Evolutionary conservation across 805 yeast species (phyloP), one percentile per base, ranked within the genome.

Genomic region (Zygotorulaspora florentina): DNA sequence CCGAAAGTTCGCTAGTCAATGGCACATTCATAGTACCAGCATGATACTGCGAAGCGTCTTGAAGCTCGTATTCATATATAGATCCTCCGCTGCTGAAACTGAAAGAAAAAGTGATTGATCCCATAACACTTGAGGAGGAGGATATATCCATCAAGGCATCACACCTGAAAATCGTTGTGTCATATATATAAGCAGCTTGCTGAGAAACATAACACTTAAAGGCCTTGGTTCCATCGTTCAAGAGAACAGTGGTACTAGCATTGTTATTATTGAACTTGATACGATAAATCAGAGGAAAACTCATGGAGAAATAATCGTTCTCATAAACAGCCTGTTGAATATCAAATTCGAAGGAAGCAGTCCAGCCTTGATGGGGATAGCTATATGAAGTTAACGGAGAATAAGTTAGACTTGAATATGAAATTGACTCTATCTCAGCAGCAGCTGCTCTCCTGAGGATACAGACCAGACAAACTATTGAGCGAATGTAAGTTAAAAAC

Each of bases 71-170:
- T 16, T 57, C 39, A 42, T 59, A 48, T 3, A 56, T 39, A 20
- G 67, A 59, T 28, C 67, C 72, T 52, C 73, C 74, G 46, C 50
- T 61, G 42, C 59, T 61, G 39, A 69, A 68, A 39, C 58, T 57
- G 2, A 67, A 53, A 8, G 62, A 54, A 20, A 64, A 57, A 2
- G 61, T 47, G 4, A 70, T 50, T 2, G 57, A 35, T 18, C 73
- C 74, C 2, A 51, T 35, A 12, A 66, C 30, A 1, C 61, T 42
- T 3, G 34, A 43, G 35, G 49, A 56, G 1, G 50, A 29, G 6
- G 57, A 48, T 6, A 59, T 33, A 25, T 50, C 61, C 9, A 46
- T 48, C 2, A 44, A 36, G 8, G 67, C 59, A 7, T 46, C 47
- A 57, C 73, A 70, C 23, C 55, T 47, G 20, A 70, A 39, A 8